These are phyloP conservation scores for Debaryomyces maramus DNA, from an alignment of 805 yeast genomes.

Conservation along the genomic window DNA sequence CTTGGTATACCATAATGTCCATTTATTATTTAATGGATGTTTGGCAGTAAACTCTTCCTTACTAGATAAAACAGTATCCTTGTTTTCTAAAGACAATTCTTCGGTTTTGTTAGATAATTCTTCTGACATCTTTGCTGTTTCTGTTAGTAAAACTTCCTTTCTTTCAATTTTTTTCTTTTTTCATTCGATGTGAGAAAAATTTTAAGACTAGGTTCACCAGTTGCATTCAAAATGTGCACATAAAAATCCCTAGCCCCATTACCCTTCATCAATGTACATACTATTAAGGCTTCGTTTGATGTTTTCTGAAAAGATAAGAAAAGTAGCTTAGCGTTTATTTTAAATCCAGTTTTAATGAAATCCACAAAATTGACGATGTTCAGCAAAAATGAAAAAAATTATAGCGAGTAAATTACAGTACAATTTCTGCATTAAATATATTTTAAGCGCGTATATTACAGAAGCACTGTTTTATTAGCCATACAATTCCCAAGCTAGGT, in stretches of 20 bases:
- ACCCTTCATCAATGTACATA: too few species aligned
- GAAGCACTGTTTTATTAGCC: too few species aligned
- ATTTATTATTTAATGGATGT: conserved; percentile 86
- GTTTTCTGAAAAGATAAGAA: not conserved
- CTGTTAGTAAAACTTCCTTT: conserved; percentile 5
- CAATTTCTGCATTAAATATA: not conserved
- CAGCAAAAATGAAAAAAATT: conserved; percentile 10
- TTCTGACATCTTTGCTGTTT: conserved; percentile 36
- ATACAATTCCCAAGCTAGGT: too few species aligned
- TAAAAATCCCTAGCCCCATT: too few species aligned
- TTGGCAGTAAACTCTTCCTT: conserved; percentile 68
- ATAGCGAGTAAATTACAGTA: conserved; percentile 8
- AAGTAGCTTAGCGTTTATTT: not conserved
- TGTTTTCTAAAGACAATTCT: conserved; percentile 40
- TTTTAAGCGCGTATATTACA: conserved; percentile 5
- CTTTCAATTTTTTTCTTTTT: not conserved
- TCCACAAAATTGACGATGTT: conserved; percentile 14
- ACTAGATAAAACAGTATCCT: conserved; percentile 55
- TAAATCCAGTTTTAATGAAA: conserved; percentile 2
- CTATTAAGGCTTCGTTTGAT: not conserved
- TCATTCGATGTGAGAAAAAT: too few species aligned
- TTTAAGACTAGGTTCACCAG: too few species aligned
- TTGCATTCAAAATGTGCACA: too few species aligned
- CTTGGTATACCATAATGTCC: conserved; percentile 98
- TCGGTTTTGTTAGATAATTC: conserved; percentile 46